Evolutionary conservation across 192 early-diverging fungal genomes (phyloP), one percentile per base, ranked within the genome.

Genomic region (Entomortierella beljakovae): DNA sequence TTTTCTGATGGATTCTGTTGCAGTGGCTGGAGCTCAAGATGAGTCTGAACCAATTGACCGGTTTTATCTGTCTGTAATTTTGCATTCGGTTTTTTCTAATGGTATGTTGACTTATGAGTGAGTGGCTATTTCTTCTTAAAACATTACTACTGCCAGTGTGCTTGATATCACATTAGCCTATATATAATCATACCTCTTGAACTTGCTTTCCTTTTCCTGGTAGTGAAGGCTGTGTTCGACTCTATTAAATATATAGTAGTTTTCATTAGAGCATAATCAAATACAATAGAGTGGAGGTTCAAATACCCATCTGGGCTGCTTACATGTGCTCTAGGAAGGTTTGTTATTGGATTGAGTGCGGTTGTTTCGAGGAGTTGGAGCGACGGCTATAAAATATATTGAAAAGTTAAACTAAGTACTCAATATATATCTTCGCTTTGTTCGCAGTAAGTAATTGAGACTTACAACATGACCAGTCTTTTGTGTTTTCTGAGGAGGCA

Each of bases 401-500:
- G 20, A 57, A 57, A 23, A 10, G 42, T 28, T 4, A n/a, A 35
- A 43, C 42, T 43, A 18, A 8, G 8, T 8, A 18, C 10, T 43
- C 18, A 43, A 18, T 43, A 11, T 43, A 43, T 11, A 8, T 11
- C 18, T 11, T 43, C 42, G 8, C 18, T 43, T 8, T 18, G 42
- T 3, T 46, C 3, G 15, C 3, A 20, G 3, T 46, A 11, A 20
- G 43, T 20, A 5, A 46, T 2, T 10, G 20, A 46, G 15, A 46
- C 35, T 52, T 77, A 77, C 74, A 25, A 69, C 32, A 58, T 77
- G 74, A 22, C 16, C 57, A 13, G 56, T 33, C 20, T 77, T 77
- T 50, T 63, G 66, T 10, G 74, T 64, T 26, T 77, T 77, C 51
- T 68, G 74, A 16, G 74, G 74, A n/a, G 74, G 74, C 65, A 68